Evolutionary conservation across 2,329 filamentous ascomycete species (phyloP).

Genomic region (Phyllosticta paracitricarpa): DNA sequence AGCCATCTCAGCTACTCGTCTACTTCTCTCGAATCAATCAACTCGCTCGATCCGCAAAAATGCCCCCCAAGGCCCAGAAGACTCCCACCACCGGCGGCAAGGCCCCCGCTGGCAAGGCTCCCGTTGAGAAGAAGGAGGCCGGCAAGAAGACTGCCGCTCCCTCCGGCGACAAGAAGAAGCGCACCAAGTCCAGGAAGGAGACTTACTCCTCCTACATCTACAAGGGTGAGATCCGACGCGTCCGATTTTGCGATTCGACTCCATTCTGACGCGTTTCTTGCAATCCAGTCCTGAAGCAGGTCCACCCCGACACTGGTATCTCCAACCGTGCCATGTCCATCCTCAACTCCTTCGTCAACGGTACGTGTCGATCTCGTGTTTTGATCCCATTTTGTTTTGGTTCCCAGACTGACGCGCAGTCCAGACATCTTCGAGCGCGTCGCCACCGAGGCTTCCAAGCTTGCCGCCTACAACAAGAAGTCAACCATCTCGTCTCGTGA

Average conservation of each 20-base stretch:
- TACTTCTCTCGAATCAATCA: slow-evolving; percentile 18
- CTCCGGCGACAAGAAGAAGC: slow-evolving; percentile 99
- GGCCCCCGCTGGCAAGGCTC: slow-evolving; percentile 70
- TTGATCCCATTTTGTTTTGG: not conserved
- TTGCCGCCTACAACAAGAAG: slow-evolving; percentile 99
- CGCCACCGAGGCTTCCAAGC: slow-evolving; percentile 96
- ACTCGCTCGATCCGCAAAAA: slow-evolving; percentile 41
- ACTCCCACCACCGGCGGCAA: slow-evolving; percentile 90
- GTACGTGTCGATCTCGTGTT: slow-evolving; percentile 42
- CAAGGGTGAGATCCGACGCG: slow-evolving; percentile 63
- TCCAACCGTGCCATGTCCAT: slow-evolving; percentile 99
- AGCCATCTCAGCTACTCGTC: slow-evolving; percentile 18
- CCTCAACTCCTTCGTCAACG: slow-evolving; percentile 99
- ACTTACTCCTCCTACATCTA: slow-evolving; percentile 99
- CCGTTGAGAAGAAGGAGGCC: slow-evolving; percentile 98
- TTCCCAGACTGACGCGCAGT: slow-evolving; percentile 16
- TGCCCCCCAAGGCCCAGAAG: slow-evolving; percentile 99
- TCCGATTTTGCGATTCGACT: slow-evolving; percentile 7
- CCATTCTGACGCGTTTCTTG: slow-evolving; percentile 28
- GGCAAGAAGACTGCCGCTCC: slow-evolving; percentile 97
- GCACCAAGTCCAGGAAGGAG: slow-evolving; percentile 99
- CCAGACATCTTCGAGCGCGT: slow-evolving; percentile 99
- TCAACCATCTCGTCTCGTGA: slow-evolving; percentile 98
- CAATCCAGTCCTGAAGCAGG: slow-evolving; percentile 87
- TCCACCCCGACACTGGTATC: slow-evolving; percentile 99